These are phyloP conservation scores for Fragosphaeria purpurea DNA, from an alignment of 2,329 filamentous ascomycete species.

Conservation along the genomic window DNA sequence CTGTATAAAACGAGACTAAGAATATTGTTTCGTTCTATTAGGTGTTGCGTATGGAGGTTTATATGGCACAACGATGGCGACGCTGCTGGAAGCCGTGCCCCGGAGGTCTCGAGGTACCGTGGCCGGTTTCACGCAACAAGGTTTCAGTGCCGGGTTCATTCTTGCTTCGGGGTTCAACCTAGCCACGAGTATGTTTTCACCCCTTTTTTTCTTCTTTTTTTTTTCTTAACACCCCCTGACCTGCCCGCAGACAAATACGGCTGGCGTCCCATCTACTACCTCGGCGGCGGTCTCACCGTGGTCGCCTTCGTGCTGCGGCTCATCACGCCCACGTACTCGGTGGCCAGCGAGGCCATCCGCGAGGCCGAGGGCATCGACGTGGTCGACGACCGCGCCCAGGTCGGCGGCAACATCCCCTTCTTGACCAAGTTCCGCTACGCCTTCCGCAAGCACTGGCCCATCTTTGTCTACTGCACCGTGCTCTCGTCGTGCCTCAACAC, in stretches of 20 bases:
- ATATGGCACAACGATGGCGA: neutral
- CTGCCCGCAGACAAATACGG: constrained; percentile 31
- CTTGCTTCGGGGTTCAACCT: neutral
- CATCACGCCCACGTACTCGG: constrained; percentile 67
- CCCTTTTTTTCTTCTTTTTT: too few relatives aligned
- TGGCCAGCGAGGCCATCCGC: constrained; percentile 57
- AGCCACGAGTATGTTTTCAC: neutral
- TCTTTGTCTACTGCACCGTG: constrained; percentile 72
- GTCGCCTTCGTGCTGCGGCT: constrained; percentile 73
- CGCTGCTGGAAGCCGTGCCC: constrained; percentile 1
- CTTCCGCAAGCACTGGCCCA: constrained; percentile 67
- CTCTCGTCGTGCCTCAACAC: constrained; percentile 90
- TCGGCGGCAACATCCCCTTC: constrained; percentile 33
- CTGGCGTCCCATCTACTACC: constrained; percentile 86
- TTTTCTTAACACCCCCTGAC: too few relatives aligned
- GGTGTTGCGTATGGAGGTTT: constrained; percentile 1
- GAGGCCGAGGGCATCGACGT: neutral
- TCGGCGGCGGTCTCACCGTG: constrained; percentile 69
- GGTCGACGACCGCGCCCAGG: constrained; percentile 3
- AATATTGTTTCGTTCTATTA: neutral
- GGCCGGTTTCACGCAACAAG: constrained; percentile 2
- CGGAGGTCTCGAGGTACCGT: constrained; percentile 1
- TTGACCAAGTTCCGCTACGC: constrained; percentile 69
- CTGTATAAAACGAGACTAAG: too few relatives aligned
- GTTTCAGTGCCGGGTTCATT: neutral